Evolutionary conservation across 23 red algal species (phyloP).

Genomic region (Gracilaria domingensis): DNA sequence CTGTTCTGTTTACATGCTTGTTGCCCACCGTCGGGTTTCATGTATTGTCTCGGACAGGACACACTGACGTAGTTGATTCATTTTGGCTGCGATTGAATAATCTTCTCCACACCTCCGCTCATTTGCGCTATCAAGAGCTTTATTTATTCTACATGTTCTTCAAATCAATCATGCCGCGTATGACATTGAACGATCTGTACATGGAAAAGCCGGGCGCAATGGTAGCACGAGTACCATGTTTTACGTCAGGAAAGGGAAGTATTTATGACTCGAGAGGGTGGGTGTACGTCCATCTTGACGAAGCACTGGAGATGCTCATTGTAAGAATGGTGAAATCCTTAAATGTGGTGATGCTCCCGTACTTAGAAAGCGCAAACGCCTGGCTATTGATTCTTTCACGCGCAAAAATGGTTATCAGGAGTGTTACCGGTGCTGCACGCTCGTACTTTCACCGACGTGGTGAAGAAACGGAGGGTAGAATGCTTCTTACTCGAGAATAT

Average conservation of each 20-base stretch:
- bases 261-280: constrained; percentile 10
- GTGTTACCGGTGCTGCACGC: background rate
- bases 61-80: background rate
- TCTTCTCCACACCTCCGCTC: constrained; percentile 2
- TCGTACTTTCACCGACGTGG: background rate
- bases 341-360: too few relatives aligned
- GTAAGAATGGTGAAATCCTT: constrained; percentile 6
- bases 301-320: constrained; percentile 16
- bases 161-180: background rate
- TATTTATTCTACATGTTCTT: constrained; percentile 30
- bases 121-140: constrained; percentile 26
- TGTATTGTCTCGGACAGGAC: constrained; percentile 15
- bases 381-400: background rate
- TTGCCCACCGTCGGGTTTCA: constrained; percentile 34
- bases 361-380: too few relatives aligned
- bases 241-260: background rate
- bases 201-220: constrained; percentile 16
- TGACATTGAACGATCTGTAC: constrained; percentile 4
- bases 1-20: constrained; percentile 3
- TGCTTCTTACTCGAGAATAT: background rate
- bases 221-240: constrained; percentile 7
- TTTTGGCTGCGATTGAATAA: constrained; percentile 6
- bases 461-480: background rate
- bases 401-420: constrained; percentile 21
- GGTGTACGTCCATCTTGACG: constrained; percentile 6